phyloP scores from a whole-genome alignment of 129 eudicot species.

The Mikania micrantha region DNA sequence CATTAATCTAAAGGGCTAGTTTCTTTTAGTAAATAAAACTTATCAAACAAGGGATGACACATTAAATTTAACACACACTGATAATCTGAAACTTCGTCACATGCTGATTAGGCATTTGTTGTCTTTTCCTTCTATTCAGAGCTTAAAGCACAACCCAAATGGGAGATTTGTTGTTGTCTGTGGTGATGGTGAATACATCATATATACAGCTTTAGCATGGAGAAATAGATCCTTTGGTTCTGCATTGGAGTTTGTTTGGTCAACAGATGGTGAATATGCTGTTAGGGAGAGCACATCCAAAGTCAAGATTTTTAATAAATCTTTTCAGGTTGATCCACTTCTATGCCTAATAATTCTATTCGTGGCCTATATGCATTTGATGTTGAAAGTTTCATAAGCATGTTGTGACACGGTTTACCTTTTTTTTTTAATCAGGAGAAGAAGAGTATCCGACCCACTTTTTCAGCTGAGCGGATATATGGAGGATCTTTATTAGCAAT shows the following conservation, averaged over 20 bases:
- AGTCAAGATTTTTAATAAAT: constrained; percentile 80
- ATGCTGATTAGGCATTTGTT: constrained; percentile 15
- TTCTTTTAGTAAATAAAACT: neutral
- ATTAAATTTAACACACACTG: neutral
- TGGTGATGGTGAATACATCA: constrained; percentile 97
- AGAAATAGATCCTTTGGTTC: constrained; percentile 98
- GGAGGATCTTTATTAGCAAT: constrained; percentile 88
- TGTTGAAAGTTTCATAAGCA: neutral
- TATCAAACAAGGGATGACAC: neutral
- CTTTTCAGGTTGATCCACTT: constrained; percentile 51
- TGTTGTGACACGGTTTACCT: neutral
- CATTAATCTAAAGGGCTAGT: neutral
- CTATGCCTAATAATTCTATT: neutral
- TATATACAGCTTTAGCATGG: constrained; percentile 98
- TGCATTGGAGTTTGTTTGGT: constrained; percentile 95
- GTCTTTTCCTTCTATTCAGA: constrained; percentile 33
- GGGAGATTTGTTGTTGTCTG: constrained; percentile 98
- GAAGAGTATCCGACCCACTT: constrained; percentile 90
- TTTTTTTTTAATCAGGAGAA: constrained; percentile 52
- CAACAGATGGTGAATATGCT: constrained; percentile 96
- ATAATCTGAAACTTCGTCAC: neutral
- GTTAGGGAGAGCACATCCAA: constrained; percentile 94
- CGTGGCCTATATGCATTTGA: neutral
- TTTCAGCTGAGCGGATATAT: constrained; percentile 82
- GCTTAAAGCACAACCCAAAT: constrained; percentile 94